Evolutionary conservation across 768 basidiomycete species (phyloP).

Genomic region (Psilocybe subaeruginosa): DNA sequence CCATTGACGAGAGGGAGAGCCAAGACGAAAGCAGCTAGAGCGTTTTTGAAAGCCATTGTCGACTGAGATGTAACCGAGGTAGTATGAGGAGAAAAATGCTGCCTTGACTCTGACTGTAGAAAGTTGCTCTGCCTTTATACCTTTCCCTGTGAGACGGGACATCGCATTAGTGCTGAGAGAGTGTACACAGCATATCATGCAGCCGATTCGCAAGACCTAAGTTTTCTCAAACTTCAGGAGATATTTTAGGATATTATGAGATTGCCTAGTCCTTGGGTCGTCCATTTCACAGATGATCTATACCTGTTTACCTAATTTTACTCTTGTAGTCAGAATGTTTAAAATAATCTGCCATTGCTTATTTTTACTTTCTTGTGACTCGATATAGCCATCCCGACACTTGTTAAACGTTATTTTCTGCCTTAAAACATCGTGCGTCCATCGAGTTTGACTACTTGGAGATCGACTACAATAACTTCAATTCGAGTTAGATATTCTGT

Average conservation of each 20-base stretch:
- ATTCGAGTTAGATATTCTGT: too few relatives aligned
- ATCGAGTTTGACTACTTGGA: too few relatives aligned
- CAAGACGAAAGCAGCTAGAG: constrained; percentile 7
- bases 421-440: too few relatives aligned
- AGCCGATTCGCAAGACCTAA: neutral
- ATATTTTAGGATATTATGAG: neutral
- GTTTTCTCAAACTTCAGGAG: neutral
- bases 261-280: neutral
- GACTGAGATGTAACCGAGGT: neutral
- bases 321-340: too few relatives aligned
- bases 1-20: constrained; percentile 3
- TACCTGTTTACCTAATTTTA: too few relatives aligned
- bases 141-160: neutral
- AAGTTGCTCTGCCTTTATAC: constrained; percentile 6
- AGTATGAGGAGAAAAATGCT: constrained; percentile 1
- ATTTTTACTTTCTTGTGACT: too few relatives aligned
- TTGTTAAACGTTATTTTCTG: too few relatives aligned
- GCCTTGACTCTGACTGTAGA: constrained; percentile 2
- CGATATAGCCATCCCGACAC: too few relatives aligned
- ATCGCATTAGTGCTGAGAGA: neutral
- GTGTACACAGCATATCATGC: neutral
- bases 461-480: too few relatives aligned
- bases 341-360: too few relatives aligned
- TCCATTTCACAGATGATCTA: neutral
- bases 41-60: constrained; percentile 13